Evolutionary conservation across 129 eudicot genomes (phyloP).

Genomic region (Centella asiatica): DNA sequence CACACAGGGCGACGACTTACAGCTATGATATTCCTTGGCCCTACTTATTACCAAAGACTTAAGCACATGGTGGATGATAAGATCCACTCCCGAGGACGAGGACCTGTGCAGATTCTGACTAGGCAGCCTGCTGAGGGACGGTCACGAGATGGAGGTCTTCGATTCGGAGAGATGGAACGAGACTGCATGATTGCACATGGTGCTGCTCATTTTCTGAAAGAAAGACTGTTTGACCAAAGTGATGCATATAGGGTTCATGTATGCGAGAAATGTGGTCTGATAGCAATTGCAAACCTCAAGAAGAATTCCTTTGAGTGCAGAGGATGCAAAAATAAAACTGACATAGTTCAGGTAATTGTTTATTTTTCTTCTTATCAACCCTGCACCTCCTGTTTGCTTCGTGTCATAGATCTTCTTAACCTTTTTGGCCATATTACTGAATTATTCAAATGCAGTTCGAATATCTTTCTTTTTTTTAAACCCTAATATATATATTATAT

Average conservation of each 20-base stretch:
- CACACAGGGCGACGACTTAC: slow-evolving; percentile 34
- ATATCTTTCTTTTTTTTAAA: too few relatives aligned
- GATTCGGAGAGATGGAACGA: slow-evolving; percentile 51
- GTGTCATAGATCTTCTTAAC: not conserved
- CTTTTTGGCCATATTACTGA: too few relatives aligned
- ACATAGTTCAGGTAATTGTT: not conserved
- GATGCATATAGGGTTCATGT: slow-evolving; percentile 34
- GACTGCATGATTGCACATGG: slow-evolving; percentile 57
- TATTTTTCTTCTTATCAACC: not conserved
- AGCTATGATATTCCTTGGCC: slow-evolving; percentile 35
- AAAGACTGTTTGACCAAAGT: slow-evolving; percentile 38
- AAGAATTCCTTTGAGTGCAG: slow-evolving; percentile 17
- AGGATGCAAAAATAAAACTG: slow-evolving; percentile 1
- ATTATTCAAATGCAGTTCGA: too few relatives aligned
- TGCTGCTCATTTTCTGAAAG: slow-evolving; percentile 37
- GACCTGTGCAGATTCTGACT: slow-evolving; percentile 38
- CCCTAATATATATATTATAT: too few relatives aligned
- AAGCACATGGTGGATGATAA: slow-evolving; percentile 53
- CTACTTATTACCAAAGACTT: slow-evolving; percentile 38
- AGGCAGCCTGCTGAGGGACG: slow-evolving; percentile 48
- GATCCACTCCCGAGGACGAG: slow-evolving; percentile 39
- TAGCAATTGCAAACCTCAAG: slow-evolving; percentile 22
- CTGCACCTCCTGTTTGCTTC: not conserved
- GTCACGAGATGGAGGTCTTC: slow-evolving; percentile 36
- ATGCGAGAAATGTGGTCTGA: slow-evolving; percentile 27